Conservation (phyloP, 306 rosid species). For the Phaseolus lunatus region DNA sequence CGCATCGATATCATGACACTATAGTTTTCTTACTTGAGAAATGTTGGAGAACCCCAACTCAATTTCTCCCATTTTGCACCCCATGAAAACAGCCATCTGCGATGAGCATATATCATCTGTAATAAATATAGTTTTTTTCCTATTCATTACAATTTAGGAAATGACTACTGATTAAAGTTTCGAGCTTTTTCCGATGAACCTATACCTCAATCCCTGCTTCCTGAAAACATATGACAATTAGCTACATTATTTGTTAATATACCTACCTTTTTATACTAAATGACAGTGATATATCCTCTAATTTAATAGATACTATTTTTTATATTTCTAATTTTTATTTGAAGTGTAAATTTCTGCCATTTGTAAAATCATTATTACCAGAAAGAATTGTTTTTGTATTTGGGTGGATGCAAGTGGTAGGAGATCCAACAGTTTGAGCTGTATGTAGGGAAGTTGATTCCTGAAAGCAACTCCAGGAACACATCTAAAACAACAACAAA, state of each 20-base stretch:
- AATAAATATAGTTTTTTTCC: not conserved
- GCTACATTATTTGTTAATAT: not conserved
- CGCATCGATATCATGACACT: not conserved
- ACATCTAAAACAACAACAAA: slow-evolving; percentile 44
- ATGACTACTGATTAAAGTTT: not conserved
- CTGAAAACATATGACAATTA: slow-evolving; percentile 44
- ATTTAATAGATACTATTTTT: no score
- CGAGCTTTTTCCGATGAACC: not conserved
- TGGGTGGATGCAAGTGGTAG: slow-evolving; percentile 53
- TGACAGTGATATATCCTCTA: no score
- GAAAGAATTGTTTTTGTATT: slow-evolving; percentile 66
- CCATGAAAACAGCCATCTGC: slow-evolving; percentile 83
- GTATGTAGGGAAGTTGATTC: slow-evolving; percentile 54
- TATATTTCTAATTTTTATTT: no score
- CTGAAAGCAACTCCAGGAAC: slow-evolving; percentile 79
- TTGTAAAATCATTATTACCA: slow-evolving; percentile 35
- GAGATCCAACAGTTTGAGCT: slow-evolving; percentile 66
- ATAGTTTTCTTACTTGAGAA: slow-evolving; percentile 60
- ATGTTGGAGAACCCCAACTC: slow-evolving; percentile 76
- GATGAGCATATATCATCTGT: slow-evolving; percentile 4
- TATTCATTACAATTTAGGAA: not conserved
- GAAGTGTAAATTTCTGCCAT: no score
- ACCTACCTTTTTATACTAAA: no score
- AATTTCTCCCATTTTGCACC: slow-evolving; percentile 82
- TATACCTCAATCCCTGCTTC: slow-evolving; percentile 87